Percentiles rank a stretch among this genome's conserved stretches.
These are phyloP conservation scores for Epichloe typhina DNA, from an alignment of 2,329 filamentous ascomycete genomes.

Conservation along the genomic window DNA sequence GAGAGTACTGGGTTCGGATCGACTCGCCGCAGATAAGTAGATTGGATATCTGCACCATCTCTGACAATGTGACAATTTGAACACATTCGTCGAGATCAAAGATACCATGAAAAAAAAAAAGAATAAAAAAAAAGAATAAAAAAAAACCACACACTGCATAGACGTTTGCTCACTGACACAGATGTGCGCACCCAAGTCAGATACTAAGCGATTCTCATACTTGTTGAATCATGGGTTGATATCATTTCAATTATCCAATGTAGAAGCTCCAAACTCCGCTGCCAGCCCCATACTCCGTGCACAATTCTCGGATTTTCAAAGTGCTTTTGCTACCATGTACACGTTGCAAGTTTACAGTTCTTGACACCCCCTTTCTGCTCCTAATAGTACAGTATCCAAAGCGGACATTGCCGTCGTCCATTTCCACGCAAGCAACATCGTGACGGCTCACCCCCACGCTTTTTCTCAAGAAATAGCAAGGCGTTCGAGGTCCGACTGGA, in stretches of 20 bases:
- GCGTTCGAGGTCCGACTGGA: background rate
- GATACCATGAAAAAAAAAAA: background rate
- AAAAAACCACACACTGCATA: too few species aligned
- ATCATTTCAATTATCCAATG: conserved; percentile 5
- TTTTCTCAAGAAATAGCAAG: background rate
- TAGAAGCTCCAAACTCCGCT: conserved; percentile 5
- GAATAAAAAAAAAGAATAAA: too few species aligned
- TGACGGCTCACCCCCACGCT: background rate
- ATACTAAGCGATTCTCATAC: background rate
- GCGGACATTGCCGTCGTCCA: conserved; percentile 2
- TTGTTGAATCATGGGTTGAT: background rate
- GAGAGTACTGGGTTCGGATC: conserved; percentile 64
- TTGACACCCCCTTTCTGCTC: conserved; percentile 3
- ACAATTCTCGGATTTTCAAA: background rate
- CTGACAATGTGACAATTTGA: too few species aligned
- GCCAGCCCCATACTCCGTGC: conserved; percentile 5
- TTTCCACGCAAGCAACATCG: background rate
- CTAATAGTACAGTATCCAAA: conserved; percentile 17
- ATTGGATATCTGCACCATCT: too few species aligned
- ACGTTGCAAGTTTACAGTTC: conserved; percentile 8
- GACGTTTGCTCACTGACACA: too few species aligned
- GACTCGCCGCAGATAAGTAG: conserved; percentile 41
- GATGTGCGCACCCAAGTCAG: too few species aligned
- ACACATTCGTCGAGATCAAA: too few species aligned
- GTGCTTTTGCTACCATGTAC: conserved; percentile 10